Percentiles rank a stretch among this genome's conserved stretches.
These are phyloP conservation scores for Psilocybe mexicana DNA, from an alignment of 1,284 basidiomycete species.

Conservation along the genomic window DNA sequence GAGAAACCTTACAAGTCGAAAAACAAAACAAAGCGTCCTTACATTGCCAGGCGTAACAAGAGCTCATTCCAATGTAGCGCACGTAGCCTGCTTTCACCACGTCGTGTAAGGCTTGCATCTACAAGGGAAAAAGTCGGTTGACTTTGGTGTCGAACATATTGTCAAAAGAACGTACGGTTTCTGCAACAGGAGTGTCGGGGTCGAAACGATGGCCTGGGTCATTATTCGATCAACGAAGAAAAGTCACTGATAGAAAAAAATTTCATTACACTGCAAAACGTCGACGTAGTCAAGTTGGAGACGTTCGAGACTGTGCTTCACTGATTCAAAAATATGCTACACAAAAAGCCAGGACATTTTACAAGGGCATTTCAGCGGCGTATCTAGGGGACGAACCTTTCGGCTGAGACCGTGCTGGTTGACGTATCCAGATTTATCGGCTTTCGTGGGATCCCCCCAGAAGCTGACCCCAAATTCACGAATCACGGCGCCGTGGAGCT, in stretches of 20 bases:
- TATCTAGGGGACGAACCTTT: conserved; percentile 26
- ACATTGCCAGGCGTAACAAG: conserved; percentile 46
- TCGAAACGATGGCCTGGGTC: conserved; percentile 54
- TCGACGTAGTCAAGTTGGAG: conserved; percentile 72
- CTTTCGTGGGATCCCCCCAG: conserved; percentile 13
- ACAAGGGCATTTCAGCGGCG: no score
- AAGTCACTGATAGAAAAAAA: neutral
- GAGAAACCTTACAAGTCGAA: no score
- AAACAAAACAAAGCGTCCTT: conserved; percentile 8
- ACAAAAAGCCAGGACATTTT: neutral
- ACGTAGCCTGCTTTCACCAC: conserved; percentile 59
- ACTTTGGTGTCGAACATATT: no score
- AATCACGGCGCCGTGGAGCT: conserved; percentile 23
- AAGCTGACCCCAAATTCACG: conserved; percentile 30
- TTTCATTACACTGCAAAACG: conserved; percentile 46
- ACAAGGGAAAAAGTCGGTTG: no score
- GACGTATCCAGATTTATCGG: conserved; percentile 42
- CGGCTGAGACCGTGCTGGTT: conserved; percentile 41
- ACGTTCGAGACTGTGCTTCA: conserved; percentile 62
- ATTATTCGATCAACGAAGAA: neutral
- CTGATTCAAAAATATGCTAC: conserved; percentile 64
- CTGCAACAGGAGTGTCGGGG: conserved; percentile 53
- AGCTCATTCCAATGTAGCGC: conserved; percentile 64
- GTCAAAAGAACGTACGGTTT: conserved; percentile 34
- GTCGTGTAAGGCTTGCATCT: conserved; percentile 67